A percentile compares a stretch with the other conserved stretches of the same genome.
phyloP scores from a whole-genome alignment of 2,329 filamentous ascomycete genomes.

The Trichoderma semiorbis region DNA sequence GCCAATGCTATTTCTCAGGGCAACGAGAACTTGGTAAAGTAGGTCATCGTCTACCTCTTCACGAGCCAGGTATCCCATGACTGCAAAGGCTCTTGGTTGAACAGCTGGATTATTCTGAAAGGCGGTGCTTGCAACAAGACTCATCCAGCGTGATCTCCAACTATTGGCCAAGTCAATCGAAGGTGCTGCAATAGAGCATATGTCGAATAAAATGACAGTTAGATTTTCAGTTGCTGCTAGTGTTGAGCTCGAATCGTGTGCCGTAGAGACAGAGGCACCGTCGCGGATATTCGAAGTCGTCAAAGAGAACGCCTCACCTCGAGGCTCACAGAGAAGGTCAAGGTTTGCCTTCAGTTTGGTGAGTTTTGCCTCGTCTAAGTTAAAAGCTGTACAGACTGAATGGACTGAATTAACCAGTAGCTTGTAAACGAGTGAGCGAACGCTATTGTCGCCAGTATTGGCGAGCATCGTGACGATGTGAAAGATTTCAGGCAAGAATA shows the following conservation, averaged over 20 bases:
- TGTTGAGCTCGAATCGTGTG: slow-evolving; percentile 51
- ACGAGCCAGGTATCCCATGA: slow-evolving; percentile 68
- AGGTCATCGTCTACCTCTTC: slow-evolving; percentile 70
- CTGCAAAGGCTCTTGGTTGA: slow-evolving; percentile 65
- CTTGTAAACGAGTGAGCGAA: slow-evolving; percentile 58
- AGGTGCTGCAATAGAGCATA: slow-evolving; percentile 60
- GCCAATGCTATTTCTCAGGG: slow-evolving; percentile 61
- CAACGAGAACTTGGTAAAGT: slow-evolving; percentile 67
- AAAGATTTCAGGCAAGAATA: slow-evolving; percentile 66
- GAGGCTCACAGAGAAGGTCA: slow-evolving; percentile 57
- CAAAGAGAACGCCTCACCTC: slow-evolving; percentile 55
- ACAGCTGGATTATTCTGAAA: slow-evolving; percentile 72
- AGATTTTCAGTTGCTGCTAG: slow-evolving; percentile 58
- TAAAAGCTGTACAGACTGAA: slow-evolving; percentile 63
- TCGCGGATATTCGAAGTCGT: slow-evolving; percentile 47
- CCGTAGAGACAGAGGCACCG: slow-evolving; percentile 51
- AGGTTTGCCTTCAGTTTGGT: slow-evolving; percentile 55
- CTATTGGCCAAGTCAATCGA: slow-evolving; percentile 63
- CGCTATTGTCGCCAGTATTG: slow-evolving; percentile 57
- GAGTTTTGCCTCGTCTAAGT: slow-evolving; percentile 56
- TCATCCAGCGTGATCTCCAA: slow-evolving; percentile 72
- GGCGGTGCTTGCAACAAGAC: slow-evolving; percentile 66
- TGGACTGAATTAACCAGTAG: slow-evolving; percentile 66
- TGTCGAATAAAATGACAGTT: slow-evolving; percentile 59
- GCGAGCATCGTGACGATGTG: slow-evolving; percentile 69